These are phyloP conservation scores for Cyberlindnera americana DNA, from an alignment of 805 yeast genomes.

Conservation along the genomic window DNA sequence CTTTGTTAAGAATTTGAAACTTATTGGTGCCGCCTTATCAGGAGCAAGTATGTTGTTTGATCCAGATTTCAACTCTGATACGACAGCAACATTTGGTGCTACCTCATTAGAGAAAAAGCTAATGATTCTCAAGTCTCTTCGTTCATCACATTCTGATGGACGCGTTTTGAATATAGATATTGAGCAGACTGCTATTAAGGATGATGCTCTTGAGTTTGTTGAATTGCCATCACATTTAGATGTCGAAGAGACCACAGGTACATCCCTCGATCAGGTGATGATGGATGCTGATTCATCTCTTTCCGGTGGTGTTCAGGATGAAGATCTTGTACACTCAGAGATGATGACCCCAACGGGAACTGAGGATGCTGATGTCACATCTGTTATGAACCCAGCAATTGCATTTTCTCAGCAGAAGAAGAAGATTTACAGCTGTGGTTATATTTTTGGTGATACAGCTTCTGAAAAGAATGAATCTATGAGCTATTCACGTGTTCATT, in stretches of 20 bases:
- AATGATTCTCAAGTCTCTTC: slow-evolving; percentile 33
- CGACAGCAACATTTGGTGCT: slow-evolving; percentile 9
- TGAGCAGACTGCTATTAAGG: slow-evolving; percentile 32
- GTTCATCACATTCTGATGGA: slow-evolving; percentile 33
- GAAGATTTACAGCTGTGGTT: slow-evolving; percentile 60
- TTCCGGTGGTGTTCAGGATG: neutral
- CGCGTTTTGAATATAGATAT: slow-evolving; percentile 36
- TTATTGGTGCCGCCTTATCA: slow-evolving; percentile 56
- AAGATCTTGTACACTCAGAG: slow-evolving; percentile 28
- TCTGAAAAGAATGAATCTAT: slow-evolving; percentile 41
- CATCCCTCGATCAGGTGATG: slow-evolving; percentile 20
- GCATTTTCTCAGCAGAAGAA: slow-evolving; percentile 54
- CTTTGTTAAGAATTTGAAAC: slow-evolving; percentile 51
- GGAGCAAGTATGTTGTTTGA: slow-evolving; percentile 75
- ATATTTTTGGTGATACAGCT: slow-evolving; percentile 56
- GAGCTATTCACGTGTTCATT: slow-evolving; percentile 53
- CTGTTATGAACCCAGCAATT: slow-evolving; percentile 50
- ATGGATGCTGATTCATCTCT: slow-evolving; percentile 2
- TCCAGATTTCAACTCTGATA: slow-evolving; percentile 49
- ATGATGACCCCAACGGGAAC: slow-evolving; percentile 29
- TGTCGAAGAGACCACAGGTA: slow-evolving; percentile 18
- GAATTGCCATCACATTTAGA: slow-evolving; percentile 2
- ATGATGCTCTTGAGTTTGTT: slow-evolving; percentile 22
- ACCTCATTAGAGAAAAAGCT: slow-evolving; percentile 27
- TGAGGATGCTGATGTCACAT: slow-evolving; percentile 32